Conservation (phyloP, 192 early-diverging fungal genomes). For the Linnemannia zychae region DNA sequence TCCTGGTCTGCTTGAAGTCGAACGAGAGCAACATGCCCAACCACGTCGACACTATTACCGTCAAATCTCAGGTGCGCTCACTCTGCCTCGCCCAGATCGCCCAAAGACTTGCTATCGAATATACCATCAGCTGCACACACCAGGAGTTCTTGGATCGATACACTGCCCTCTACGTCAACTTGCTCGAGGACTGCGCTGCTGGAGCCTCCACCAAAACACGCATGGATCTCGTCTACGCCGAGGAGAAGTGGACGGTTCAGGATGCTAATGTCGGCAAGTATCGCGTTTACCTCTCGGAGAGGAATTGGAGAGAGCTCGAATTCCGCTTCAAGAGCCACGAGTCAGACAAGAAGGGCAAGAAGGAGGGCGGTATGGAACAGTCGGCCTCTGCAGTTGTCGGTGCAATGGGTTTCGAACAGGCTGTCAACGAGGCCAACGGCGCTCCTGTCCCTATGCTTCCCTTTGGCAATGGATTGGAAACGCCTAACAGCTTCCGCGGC, state of each 20-base stretch:
- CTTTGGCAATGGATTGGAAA: constrained; percentile 32
- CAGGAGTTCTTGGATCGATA: constrained; percentile 87
- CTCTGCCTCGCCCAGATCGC: constrained; percentile 79
- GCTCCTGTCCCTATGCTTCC: background rate
- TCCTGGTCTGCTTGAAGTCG: constrained; percentile 80
- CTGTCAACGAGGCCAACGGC: constrained; percentile 36
- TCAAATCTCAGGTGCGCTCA: constrained; percentile 80
- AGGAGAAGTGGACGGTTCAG: constrained; percentile 28
- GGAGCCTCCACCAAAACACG: constrained; percentile 29
- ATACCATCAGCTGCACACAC: constrained; percentile 80
- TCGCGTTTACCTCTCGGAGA: constrained; percentile 82
- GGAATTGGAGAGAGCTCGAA: constrained; percentile 88
- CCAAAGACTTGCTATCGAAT: constrained; percentile 74
- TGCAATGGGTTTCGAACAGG: constrained; percentile 48
- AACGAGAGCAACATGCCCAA: constrained; percentile 74
- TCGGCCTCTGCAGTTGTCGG: constrained; percentile 44
- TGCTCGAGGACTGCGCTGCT: constrained; percentile 46
- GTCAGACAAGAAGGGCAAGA: constrained; percentile 69
- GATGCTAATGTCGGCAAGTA: constrained; percentile 49
- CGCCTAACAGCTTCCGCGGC: constrained; percentile 45
- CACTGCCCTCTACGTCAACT: constrained; percentile 55
- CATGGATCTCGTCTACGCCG: constrained; percentile 33
- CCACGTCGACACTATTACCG: constrained; percentile 74
- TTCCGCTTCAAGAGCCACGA: constrained; percentile 81
- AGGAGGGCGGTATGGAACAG: constrained; percentile 54